Base-by-base conservation (phyloP, 441 rosid species). In the Adansonia madagascariensis region DNA sequence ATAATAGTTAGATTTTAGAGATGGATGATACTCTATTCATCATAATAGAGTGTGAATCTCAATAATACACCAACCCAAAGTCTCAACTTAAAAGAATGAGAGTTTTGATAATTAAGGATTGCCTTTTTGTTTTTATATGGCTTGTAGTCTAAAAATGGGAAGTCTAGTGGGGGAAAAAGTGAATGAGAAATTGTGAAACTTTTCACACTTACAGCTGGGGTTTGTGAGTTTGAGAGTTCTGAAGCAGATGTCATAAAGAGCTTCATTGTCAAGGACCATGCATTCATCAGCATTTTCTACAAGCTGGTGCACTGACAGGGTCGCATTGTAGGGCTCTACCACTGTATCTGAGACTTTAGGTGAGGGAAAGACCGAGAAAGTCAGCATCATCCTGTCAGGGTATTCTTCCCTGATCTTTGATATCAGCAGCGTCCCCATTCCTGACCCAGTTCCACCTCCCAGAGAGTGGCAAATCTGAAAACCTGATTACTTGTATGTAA, bases 341-440 rank as follows among this genome's bases (percentile, higher is more conserved):
- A 76, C 79, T 0, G 74, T 76, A 59, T 76, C 79, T 1, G 79
- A 76, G 24, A 76, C 79, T 47, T 68, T 76, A 11, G 79, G 79
- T 15, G 79, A 76, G 11, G 79, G 79, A 50, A 76, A 76, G 0
- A 76, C 79, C 1, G 79, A 76, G 74, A 76, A 76, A 24, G 79
- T 76, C 56, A 76, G 44, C 79, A 76, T 53, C 79, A 76, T 76
- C 47, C 79, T 8, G 39, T 76, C 79, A 8, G 79, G 79, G 67
- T 68, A 76, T 76, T 76, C 74, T 59, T 76, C 79, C 74, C 79
- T 76, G 74, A 76, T 76, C 68, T 76, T 76, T n/a, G 74, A 76
- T 67, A 76, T 76, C 79, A 68, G 43, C 43, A 76, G 20, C 4
- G 79, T 76, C 74, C 79, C 74, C 79, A 76, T 76, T 31, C 79